Base-by-base conservation (phyloP, 352 stramenopile species). In the Plasmopara viticola region DNA sequence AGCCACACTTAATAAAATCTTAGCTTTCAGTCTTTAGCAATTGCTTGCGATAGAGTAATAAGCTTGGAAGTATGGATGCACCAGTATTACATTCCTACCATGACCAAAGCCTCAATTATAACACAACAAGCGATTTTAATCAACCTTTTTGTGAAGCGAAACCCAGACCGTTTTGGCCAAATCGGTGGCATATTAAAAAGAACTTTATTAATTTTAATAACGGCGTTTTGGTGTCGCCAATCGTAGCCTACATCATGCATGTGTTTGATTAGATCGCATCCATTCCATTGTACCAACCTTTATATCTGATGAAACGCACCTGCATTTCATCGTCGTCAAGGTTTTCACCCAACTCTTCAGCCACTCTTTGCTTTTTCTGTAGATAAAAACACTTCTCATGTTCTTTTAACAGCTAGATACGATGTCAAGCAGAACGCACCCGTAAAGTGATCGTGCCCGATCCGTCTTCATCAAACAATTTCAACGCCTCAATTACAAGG, bases 221-320 rank as follows among this genome's bases (percentile, higher is more conserved):
- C 81, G 41, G 88, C 91, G 61, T 98, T 88, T 53, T 96, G 81
- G 58, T 97, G 91, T 97, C 90, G 46, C 97, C 90, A 53, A 97
- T 97, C 92, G 97, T 97, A 4, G 87, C 88, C 70, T 96, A 60
- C 3, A 52, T 8, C n/a, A 35, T 35, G 20, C 20, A 25, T 25
- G 20, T 25, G 20, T 25, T 25, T 35, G 10, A 35, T 35, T 12
- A 35, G 10, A 35, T 25, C 20, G 20, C 20, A 1, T 25, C 20
- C 20, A 25, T 25, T 25, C 20, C 20, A 25, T 25, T 25, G 20
- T 25, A 25, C 20, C 20, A 25, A 25, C 20, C 20, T 25, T 3
- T 25, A 25, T 25, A 25, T 25, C 20, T 25, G 20, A 25, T 25
- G 20, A 25, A 25, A 42, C 52, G 42, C 38, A 86, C 75, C 64